phyloP scores from a whole-genome alignment of 257 asterid genomes.

The Lycium barbarum region DNA sequence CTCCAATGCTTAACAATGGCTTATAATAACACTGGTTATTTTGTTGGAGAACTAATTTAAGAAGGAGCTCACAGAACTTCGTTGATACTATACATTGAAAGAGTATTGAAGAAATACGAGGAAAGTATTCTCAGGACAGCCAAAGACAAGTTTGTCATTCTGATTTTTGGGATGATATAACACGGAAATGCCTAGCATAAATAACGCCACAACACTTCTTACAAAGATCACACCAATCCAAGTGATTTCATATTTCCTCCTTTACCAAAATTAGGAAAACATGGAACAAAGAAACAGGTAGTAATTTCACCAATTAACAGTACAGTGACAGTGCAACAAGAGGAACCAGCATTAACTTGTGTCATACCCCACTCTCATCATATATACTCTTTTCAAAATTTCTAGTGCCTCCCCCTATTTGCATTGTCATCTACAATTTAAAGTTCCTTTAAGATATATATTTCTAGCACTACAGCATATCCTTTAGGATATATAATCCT shows the following conservation, averaged over 20 bases:
- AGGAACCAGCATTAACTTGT: constrained; percentile 15
- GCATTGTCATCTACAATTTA: constrained; percentile 10
- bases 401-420: background rate
- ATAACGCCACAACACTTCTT: background rate
- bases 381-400: constrained; percentile 1
- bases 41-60: background rate
- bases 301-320: background rate
- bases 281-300: background rate
- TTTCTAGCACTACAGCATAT: constrained; percentile 5
- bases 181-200: constrained; percentile 6
- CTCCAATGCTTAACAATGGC: background rate
- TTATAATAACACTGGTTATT: background rate
- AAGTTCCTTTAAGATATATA: background rate
- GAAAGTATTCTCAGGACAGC: background rate
- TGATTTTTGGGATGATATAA: background rate
- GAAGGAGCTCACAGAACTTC: background rate
- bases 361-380: constrained; percentile 12
- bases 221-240: background rate
- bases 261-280: constrained; percentile 15
- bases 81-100: background rate
- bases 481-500: background rate
- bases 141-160: background rate
- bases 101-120: background rate
- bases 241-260: constrained; percentile 22
- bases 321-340: background rate